Conservation (phyloP, 2,329 filamentous ascomycete genomes). For the Verticillium dahliae region DNA sequence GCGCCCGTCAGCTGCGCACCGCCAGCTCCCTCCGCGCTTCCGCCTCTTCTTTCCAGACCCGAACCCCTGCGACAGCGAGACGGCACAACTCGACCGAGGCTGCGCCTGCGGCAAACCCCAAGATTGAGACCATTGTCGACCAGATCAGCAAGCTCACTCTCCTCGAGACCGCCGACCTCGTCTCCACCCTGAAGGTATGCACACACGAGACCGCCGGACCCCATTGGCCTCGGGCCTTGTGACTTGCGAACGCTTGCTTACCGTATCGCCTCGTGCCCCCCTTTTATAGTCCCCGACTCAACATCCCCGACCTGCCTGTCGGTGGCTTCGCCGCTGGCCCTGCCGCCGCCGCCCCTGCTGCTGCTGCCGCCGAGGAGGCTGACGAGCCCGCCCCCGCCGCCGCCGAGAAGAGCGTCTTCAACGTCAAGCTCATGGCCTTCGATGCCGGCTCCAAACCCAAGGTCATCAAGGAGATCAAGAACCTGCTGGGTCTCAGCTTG, state of each 20-base stretch:
- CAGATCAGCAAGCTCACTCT: conserved; percentile 98
- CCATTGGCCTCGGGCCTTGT: neutral
- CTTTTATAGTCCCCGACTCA: conserved; percentile 70
- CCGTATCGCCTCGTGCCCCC: neutral
- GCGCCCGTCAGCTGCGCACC: conserved; percentile 54
- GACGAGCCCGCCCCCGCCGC: conserved; percentile 83
- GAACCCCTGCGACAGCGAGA: conserved; percentile 46
- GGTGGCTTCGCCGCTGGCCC: conserved; percentile 77
- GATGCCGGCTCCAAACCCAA: conserved; percentile 90
- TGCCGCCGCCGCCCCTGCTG: conserved; percentile 51
- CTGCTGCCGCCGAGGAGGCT: conserved; percentile 61
- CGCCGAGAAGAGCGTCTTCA: conserved; percentile 97
- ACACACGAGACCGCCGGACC: neutral
- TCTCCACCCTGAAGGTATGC: conserved; percentile 85
- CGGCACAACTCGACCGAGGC: conserved; percentile 87
- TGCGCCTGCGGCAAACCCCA: conserved; percentile 62
- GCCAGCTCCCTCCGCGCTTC: conserved; percentile 38
- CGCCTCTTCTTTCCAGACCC: conserved; percentile 37
- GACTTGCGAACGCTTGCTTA: conserved; percentile 6
- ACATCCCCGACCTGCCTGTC: conserved; percentile 96
- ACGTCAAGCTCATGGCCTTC: conserved; percentile 85
- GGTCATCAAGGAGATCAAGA: conserved; percentile 99
- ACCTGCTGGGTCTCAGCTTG: conserved; percentile 85
- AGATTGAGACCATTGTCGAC: conserved; percentile 92
- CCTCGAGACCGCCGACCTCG: conserved; percentile 93